Conservation (phyloP, 371 early-diverging fungal genomes). For the Mortierella sp. region DNA sequence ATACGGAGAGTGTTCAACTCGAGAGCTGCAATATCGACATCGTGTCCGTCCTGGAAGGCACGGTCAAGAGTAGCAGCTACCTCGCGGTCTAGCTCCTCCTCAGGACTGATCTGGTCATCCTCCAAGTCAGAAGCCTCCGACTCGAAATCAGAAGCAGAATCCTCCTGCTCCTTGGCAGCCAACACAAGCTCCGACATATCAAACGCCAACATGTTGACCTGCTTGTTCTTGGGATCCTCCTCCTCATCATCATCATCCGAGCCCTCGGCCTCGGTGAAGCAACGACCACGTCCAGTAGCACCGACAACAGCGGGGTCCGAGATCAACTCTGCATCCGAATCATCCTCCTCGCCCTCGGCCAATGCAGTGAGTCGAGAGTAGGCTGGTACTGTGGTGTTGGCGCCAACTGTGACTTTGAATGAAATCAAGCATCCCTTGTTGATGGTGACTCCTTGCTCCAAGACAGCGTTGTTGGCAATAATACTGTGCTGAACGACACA, state of each 20-base stretch:
- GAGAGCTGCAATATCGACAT: slow-evolving; percentile 82
- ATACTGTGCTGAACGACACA: slow-evolving; percentile 78
- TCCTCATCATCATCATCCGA: slow-evolving; percentile 62
- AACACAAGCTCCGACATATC: slow-evolving; percentile 26
- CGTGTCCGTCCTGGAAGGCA: slow-evolving; percentile 84
- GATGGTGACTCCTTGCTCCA: slow-evolving; percentile 77
- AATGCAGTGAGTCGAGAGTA: slow-evolving; percentile 79
- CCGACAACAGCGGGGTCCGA: slow-evolving; percentile 63
- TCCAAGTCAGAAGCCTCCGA: slow-evolving; percentile 63
- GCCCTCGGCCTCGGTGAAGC: slow-evolving; percentile 61
- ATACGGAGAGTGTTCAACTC: slow-evolving; percentile 94
- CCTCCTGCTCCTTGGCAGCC: slow-evolving; percentile 19
- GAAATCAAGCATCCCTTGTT: slow-evolving; percentile 82
- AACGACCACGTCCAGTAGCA: slow-evolving; percentile 70
- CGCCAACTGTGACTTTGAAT: slow-evolving; percentile 77
- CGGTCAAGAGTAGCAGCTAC: slow-evolving; percentile 84
- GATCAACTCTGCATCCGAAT: slow-evolving; percentile 53
- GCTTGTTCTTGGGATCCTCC: slow-evolving; percentile 50
- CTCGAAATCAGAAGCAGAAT: slow-evolving; percentile 56
- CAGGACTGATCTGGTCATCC: slow-evolving; percentile 62
- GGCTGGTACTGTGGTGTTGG: slow-evolving; percentile 76
- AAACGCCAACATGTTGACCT: slow-evolving; percentile 45
- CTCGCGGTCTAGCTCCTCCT: slow-evolving; percentile 85
- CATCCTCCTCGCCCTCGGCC: slow-evolving; percentile 66
- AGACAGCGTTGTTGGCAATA: slow-evolving; percentile 77